Evolutionary conservation across 2,329 filamentous ascomycete species (phyloP).

Genomic region (Aspergillus ochraceoroseus): DNA sequence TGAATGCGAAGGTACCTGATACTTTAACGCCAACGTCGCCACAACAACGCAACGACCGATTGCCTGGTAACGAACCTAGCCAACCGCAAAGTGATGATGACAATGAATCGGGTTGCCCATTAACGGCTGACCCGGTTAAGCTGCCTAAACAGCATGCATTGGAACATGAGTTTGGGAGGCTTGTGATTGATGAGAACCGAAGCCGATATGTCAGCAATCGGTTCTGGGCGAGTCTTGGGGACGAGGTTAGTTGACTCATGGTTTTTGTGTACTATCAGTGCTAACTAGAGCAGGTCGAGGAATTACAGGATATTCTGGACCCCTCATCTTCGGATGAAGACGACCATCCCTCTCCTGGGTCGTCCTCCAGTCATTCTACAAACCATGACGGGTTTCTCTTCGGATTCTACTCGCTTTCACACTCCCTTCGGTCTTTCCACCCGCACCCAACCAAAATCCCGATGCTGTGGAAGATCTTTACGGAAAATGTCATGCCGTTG

Average conservation of each 20-base stretch:
- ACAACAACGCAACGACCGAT: slow-evolving; percentile 12
- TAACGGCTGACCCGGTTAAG: slow-evolving; percentile 4
- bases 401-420: slow-evolving; percentile 54
- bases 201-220: slow-evolving; percentile 60
- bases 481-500: slow-evolving; percentile 58
- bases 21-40: slow-evolving; percentile 8
- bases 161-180: slow-evolving; percentile 51
- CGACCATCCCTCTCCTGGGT: slow-evolving; percentile 46
- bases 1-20: slow-evolving; percentile 5
- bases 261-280: neutral
- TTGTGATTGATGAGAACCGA: slow-evolving; percentile 56
- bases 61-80: neutral
- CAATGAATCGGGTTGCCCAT: slow-evolving; percentile 14
- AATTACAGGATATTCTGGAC: slow-evolving; percentile 58
- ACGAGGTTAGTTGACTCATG: slow-evolving; percentile 46
- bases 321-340: slow-evolving; percentile 55
- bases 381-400: slow-evolving; percentile 58
- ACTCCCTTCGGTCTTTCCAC: slow-evolving; percentile 54
- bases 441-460: slow-evolving; percentile 49
- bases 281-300: slow-evolving; percentile 48
- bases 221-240: slow-evolving; percentile 58
- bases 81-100: neutral
- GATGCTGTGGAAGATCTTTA: slow-evolving; percentile 55
- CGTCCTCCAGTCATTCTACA: slow-evolving; percentile 33
- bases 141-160: slow-evolving; percentile 21